A percentile compares a stretch with the other conserved stretches of the same genome.
These are phyloP conservation scores for Mortierella sp. DNA, from an alignment of 371 early-diverging fungal genomes.

Conservation along the genomic window DNA sequence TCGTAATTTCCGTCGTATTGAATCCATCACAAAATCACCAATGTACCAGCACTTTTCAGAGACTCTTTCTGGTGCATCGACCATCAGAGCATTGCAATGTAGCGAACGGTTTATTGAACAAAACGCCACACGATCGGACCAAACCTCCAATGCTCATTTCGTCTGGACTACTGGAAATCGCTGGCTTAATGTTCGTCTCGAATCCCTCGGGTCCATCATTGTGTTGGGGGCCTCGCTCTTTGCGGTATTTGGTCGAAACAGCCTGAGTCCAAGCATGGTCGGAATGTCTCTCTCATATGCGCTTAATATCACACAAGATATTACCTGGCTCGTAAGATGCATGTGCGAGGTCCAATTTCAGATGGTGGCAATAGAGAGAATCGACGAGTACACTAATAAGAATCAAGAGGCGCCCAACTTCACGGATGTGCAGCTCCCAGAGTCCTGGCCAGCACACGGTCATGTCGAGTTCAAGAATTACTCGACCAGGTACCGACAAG, in stretches of 20 bases:
- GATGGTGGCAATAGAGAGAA: slow-evolving; percentile 87
- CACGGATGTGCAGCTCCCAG: slow-evolving; percentile 50
- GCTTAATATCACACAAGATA: slow-evolving; percentile 69
- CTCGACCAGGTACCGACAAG: slow-evolving; percentile 71
- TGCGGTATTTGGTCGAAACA: slow-evolving; percentile 45
- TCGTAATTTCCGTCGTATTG: slow-evolving; percentile 64
- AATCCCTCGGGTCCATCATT: slow-evolving; percentile 56
- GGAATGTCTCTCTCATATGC: slow-evolving; percentile 80
- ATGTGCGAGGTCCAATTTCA: slow-evolving; percentile 72
- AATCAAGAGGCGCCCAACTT: slow-evolving; percentile 74
- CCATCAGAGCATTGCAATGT: slow-evolving; percentile 77
- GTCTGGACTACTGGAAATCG: slow-evolving; percentile 83
- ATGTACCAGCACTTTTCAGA: slow-evolving; percentile 62
- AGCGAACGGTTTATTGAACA: slow-evolving; percentile 66
- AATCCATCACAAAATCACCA: slow-evolving; percentile 60
- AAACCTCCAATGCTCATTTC: slow-evolving; percentile 77
- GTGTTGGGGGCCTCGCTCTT: slow-evolving; percentile 41
- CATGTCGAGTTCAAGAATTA: slow-evolving; percentile 70
- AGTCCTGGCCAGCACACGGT: slow-evolving; percentile 79
- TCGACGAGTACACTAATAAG: slow-evolving; percentile 76
- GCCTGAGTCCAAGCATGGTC: slow-evolving; percentile 62
- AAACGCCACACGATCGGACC: slow-evolving; percentile 66
- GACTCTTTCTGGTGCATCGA: slow-evolving; percentile 65
- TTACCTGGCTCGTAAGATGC: slow-evolving; percentile 81
- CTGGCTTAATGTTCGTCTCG: slow-evolving; percentile 88